These are phyloP conservation scores for Sporothrix variecibatus DNA, from an alignment of 2,329 filamentous ascomycete genomes.

Conservation along the genomic window DNA sequence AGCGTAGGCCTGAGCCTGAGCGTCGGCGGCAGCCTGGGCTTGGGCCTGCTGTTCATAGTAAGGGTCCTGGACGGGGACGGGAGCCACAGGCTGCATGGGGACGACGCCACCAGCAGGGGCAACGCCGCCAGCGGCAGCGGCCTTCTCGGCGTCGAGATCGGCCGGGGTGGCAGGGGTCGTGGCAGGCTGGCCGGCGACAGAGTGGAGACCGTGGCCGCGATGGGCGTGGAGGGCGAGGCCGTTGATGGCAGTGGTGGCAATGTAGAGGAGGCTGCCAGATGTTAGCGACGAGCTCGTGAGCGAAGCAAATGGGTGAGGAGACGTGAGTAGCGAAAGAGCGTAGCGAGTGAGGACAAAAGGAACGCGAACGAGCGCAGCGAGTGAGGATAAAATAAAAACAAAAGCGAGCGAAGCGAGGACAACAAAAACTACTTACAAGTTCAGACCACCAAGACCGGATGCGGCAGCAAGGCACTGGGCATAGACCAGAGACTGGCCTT, in stretches of 20 bases:
- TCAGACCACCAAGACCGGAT: constrained; percentile 44
- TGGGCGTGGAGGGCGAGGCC: constrained; percentile 47
- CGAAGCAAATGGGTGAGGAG: not conserved
- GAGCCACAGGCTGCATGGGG: not conserved
- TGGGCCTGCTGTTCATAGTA: constrained; percentile 30
- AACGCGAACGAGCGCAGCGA: not conserved
- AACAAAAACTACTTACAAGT: constrained; percentile 44
- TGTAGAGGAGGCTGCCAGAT: constrained; percentile 44
- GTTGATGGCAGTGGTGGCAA: constrained; percentile 46
- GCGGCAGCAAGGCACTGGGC: constrained; percentile 40
- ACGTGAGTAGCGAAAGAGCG: not conserved
- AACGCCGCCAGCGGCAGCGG: too few relatives aligned
- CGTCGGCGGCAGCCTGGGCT: constrained; percentile 9
- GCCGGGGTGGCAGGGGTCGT: constrained; percentile 6
- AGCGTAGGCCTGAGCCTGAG: not conserved
- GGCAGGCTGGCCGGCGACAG: constrained; percentile 36
- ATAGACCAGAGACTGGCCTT: constrained; percentile 27
- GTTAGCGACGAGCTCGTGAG: not conserved
- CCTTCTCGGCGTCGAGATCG: constrained; percentile 32
- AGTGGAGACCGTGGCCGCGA: constrained; percentile 47
- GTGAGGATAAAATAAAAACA: not conserved
- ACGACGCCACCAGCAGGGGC: not conserved
- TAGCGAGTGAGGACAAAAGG: not conserved
- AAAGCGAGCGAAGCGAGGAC: not conserved
- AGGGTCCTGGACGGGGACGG: constrained; percentile 2